Evolutionary conservation across 352 stramenopile species (phyloP), one percentile per base, ranked within the genome.

Genomic region (Phytophthora pluvialis): DNA sequence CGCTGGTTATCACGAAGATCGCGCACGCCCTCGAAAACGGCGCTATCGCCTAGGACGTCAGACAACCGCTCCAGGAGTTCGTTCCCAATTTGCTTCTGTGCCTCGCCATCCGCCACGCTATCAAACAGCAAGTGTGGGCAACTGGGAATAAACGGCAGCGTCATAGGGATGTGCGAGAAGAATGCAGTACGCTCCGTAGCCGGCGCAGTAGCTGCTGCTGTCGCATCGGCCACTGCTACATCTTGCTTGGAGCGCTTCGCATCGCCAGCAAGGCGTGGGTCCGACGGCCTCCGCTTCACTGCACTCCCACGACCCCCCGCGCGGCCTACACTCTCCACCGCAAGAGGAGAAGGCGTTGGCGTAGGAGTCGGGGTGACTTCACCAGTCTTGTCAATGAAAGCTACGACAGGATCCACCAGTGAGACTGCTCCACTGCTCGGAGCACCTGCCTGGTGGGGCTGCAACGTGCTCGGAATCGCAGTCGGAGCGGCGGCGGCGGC

Each of bases 71-170:
- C 83, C 25, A 90, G 39, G 5, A 92, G 51, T 38, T 88, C 77
- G 29, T 87, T 87, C 7, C 36, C 55, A 40, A 88, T 73, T 42
- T 74, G 58, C 50, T 73, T 75, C 55, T 76, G 71, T 2, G 58
- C 61, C 10, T 56, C 70, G 15, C 63, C 65, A 43, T 78, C 62
- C 6, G 50, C 70, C 36, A 73, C 66, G 26, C 52, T 67, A 67
- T 93, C 85, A 56, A 93, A 93, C 15, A 93, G 58, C 57, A 93
- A 73, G 18, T 89, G 75, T 5, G 81, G 81, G 21, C 82, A 91
- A 18, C 44, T 75, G 4, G 72, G 64, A 33, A 87, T 90, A 21
- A 75, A 64, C 8, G 85, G 85, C 13, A 93, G 69, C 36, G 74
- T 80, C 38, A 73, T 65, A 4, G 85, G 83, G 16, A 91, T 70